A percentile compares a stretch with the other conserved stretches of the same genome.
Conservation (phyloP, 208 protist species). For the Angomonas ambiguus region DNA sequence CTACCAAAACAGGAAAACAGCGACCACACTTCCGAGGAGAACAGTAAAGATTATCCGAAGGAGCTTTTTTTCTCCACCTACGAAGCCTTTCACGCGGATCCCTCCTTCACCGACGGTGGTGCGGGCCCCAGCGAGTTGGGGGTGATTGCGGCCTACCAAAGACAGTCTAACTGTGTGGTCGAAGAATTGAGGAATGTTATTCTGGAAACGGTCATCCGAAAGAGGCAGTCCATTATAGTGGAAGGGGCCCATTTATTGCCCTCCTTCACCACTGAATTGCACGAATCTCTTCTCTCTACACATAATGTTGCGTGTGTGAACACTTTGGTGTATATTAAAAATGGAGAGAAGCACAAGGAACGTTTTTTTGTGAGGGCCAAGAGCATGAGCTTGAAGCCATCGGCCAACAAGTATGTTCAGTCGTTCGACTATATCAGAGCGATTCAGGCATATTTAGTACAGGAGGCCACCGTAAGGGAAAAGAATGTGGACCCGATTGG, state of each 20-base stretch:
- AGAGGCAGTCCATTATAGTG: conserved; percentile 40
- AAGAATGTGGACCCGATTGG: conserved; percentile 18
- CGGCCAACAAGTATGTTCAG: conserved; percentile 84
- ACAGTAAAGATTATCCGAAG: conserved; percentile 4
- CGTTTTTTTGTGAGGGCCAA: conserved; percentile 87
- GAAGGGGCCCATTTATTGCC: conserved; percentile 63
- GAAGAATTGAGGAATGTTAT: conserved; percentile 22
- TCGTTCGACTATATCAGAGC: conserved; percentile 83
- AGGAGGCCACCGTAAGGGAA: neutral
- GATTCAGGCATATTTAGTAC: conserved; percentile 74
- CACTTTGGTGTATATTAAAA: conserved; percentile 72
- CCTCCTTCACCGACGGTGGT: neutral
- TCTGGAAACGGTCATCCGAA: conserved; percentile 1
- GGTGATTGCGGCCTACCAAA: conserved; percentile 26
- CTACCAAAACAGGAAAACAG: too few species aligned
- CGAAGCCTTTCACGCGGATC: conserved; percentile 28
- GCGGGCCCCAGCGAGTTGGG: conserved; percentile 4
- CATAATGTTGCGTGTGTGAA: conserved; percentile 34
- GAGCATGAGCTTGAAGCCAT: conserved; percentile 83
- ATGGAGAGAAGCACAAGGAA: conserved; percentile 79
- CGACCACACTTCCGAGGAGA: neutral
- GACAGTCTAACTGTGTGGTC: conserved; percentile 26
- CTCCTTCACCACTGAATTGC: conserved; percentile 29
- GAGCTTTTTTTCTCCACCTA: conserved; percentile 66
- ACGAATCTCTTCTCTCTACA: too few species aligned